Base-by-base conservation (phyloP, 371 early-diverging fungal species). In the Zychaea mexicana region DNA sequence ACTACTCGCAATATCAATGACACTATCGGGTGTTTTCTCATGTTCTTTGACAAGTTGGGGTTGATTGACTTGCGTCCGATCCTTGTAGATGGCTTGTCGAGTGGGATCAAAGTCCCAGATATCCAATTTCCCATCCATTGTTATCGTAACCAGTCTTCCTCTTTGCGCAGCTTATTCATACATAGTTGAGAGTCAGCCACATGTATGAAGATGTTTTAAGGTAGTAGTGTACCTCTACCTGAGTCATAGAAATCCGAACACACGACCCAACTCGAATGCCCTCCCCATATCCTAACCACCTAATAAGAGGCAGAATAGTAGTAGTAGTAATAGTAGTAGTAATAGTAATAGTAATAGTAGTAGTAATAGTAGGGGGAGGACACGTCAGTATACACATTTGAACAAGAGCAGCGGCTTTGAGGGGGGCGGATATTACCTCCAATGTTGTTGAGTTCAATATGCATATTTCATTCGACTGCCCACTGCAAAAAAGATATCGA, bases 231-330 rank as follows among this genome's bases (percentile, higher is more conserved):
- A 27, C 2, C 10, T 17, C 9, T 79, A 89, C 90, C 86, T 64
- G 83, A 71, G 49, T 81, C 83, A 65, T 77, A 82, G 21, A 88
- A 73, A 27, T 77, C 76, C 12, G 88, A 81, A 62, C 86, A 88
- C 26, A 75, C 69, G 6, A 86, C 84, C 90, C 90, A 91, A 49
- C 87, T 84, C 32, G 79, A 65, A 63, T 88, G 88, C 1, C 88
- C 85, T 32, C 84, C 87, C 88, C 88, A 88, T 12, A 88, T 84
- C 36, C 88, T 67, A n/a, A 88, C 79, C 13, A 87, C 75, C 79
- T 88, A 42, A 42, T 17, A 12, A 42, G 0, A 42, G 0, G n/a
- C 1, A 42, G 1, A 33, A 8, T 33, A 33, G 12, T 33, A 33
- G 5, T 8, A 12, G 12, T n/a, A n/a, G n/a, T n/a, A n/a, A n/a